Evolutionary conservation across 495 filamentous ascomycete species (phyloP), one percentile per base, ranked within the genome.

Genomic region (Lentithecium fluviatile): DNA sequence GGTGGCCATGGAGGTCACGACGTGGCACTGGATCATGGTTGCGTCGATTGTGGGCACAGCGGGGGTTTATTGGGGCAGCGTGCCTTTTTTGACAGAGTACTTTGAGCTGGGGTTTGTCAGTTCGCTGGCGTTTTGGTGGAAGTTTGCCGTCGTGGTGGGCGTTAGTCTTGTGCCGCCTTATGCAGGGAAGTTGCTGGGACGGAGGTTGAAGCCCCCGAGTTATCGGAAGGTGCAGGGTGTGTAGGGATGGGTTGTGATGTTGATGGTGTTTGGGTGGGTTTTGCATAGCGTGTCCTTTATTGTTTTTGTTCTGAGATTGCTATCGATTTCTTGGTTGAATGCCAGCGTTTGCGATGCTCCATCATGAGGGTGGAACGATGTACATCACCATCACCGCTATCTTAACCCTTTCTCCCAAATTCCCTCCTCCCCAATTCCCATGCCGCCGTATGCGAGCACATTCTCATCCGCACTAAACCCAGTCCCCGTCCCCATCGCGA

Each of bases 11-110:
- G 89, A 96, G 66, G 87, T 99, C 66, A 96, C 90, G 10, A 99
- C 95, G 6, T 97, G 95, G 95, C 95, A 99, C 70, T 85, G 86
- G 45, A 81, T 95, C 58, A 99, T 97, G 94, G 85, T 95, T 37
- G 74, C 91, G 59, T 84, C 81, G 43, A 82, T 97, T 51, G 58
- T 96, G 2, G 91, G 90, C 1, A 99, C 95, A 0, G 83, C 86
- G 19, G 60, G 88, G 29, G 60, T 92, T 37, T 99, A 90, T 69
- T 78, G 95, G 6, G 90, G 83, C 12, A 89, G 83, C 56, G 78
- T 99, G 24, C 95, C 95, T 15, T 93, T 97, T 60, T 73, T 99
- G 50, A 88, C 88, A 2, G 83, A 79, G 32, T 97, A 99, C 74
- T 97, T 95, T 74, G 91, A 97, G 67, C 80, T 97, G 38, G 75